Percentiles rank a stretch among this genome's conserved stretches.
These are phyloP conservation scores for Dryas drummondii DNA, from an alignment of 306 rosid species.

Conservation along the genomic window DNA sequence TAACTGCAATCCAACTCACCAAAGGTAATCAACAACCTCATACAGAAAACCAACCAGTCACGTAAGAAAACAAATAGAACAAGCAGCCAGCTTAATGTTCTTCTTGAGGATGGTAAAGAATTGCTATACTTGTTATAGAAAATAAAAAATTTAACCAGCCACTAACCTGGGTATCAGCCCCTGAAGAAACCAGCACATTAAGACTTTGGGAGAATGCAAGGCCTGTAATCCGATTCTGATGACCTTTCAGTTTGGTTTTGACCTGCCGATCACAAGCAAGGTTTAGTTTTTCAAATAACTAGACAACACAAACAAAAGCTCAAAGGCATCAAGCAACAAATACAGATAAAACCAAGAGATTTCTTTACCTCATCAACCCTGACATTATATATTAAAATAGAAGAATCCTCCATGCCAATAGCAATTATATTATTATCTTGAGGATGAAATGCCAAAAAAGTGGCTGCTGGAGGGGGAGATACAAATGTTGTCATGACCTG, in stretches of 20 bases:
- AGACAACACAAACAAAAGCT: neutral
- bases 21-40: neutral
- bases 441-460: constrained; percentile 50
- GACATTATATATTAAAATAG: constrained; percentile 44
- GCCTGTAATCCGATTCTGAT: constrained; percentile 50
- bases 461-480: constrained; percentile 47
- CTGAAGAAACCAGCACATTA: constrained; percentile 43
- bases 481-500: constrained; percentile 52
- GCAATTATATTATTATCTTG: constrained; percentile 51
- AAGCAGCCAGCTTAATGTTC: neutral
- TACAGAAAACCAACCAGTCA: neutral
- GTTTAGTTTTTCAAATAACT: constrained; percentile 10
- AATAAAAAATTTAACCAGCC: neutral
- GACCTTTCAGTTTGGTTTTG: constrained; percentile 44
- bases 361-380: constrained; percentile 45
- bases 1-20: constrained; percentile 27
- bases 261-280: constrained; percentile 29
- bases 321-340: neutral
- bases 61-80: neutral
- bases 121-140: neutral
- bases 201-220: constrained; percentile 42
- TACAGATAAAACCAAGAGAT: constrained; percentile 1
- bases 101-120: neutral
- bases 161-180: constrained; percentile 46
- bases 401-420: constrained; percentile 50